Evolutionary conservation across 306 rosid species (phyloP).

Genomic region (Citrullus colocynthis): DNA sequence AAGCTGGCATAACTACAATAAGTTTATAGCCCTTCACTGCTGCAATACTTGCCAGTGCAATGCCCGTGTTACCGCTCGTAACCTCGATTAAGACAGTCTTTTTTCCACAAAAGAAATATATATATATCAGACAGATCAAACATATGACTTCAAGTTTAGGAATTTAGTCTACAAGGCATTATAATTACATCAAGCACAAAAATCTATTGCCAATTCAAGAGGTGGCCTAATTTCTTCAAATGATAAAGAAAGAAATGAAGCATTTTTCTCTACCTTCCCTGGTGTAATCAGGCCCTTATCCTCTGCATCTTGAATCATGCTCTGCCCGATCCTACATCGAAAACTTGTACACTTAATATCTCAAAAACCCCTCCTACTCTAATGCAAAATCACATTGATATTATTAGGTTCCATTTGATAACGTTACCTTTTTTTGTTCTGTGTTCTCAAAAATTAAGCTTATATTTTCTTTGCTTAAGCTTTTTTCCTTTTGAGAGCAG

Average conservation of each 20-base stretch:
- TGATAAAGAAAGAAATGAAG: background rate
- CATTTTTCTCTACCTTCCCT: conserved; percentile 42
- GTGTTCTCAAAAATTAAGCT: background rate
- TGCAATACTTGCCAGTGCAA: conserved; percentile 61
- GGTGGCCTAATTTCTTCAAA: background rate
- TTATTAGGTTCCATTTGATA: background rate
- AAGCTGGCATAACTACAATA: conserved; percentile 40
- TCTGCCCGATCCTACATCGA: conserved; percentile 39
- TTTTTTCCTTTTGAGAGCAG: background rate
- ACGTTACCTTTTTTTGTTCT: background rate
- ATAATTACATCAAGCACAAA: background rate
- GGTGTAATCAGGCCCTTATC: conserved; percentile 64
- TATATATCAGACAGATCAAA: background rate
- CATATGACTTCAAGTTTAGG: background rate
- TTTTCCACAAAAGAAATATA: conserved; percentile 5
- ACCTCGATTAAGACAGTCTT: conserved; percentile 62
- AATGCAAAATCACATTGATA: background rate
- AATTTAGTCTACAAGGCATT: background rate
- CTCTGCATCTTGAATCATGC: conserved; percentile 80
- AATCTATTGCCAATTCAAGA: background rate
- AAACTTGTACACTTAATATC: background rate
- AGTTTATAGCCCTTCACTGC: conserved; percentile 60
- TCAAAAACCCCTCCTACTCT: background rate
- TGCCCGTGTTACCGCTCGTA: conserved; percentile 74
- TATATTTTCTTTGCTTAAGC: background rate